phyloP scores from a whole-genome alignment of 78 protist genomes.

The Dictyostelium discoideum region DNA sequence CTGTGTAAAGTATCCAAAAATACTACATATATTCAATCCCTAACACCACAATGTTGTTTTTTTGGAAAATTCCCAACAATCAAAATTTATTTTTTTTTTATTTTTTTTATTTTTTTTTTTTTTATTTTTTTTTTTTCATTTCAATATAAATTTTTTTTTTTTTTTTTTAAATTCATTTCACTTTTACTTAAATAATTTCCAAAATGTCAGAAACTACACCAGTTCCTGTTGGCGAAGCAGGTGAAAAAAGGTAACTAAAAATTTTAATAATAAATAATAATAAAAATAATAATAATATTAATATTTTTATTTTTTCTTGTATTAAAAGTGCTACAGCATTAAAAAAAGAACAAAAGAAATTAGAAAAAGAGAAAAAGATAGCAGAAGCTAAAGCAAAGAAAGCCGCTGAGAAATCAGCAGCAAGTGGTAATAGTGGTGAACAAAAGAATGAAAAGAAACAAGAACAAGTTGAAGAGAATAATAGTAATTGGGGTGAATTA shows the following conservation, averaged over 20 bases:
- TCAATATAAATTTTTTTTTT: not conserved
- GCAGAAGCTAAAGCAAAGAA: constrained; percentile 62
- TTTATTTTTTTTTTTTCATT: not conserved
- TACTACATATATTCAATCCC: no score
- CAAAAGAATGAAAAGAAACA: constrained; percentile 12
- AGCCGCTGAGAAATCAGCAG: not conserved
- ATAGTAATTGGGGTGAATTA: constrained; percentile 42
- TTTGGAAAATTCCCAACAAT: no score
- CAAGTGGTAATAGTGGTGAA: not conserved
- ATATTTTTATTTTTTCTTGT: not conserved
- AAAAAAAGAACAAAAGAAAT: constrained; percentile 46
- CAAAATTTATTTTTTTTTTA: no score
- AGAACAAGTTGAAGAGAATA: constrained; percentile 18
- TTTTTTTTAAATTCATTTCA: not conserved
- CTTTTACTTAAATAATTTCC: not conserved
- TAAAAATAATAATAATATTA: not conserved
- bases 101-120: not conserved
- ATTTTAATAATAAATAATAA: not conserved
- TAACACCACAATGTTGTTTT: no score
- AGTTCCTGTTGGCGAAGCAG: not conserved
- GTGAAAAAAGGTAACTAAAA: not conserved
- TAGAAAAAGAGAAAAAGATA: constrained; percentile 64
- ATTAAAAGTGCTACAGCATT: constrained; percentile 20
- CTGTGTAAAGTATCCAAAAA: no score
- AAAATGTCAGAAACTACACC: not conserved